Percentiles rank a stretch among this genome's conserved stretches.
phyloP scores from a whole-genome alignment of 1,284 basidiomycete genomes.

The Coriolopsis trogii region DNA sequence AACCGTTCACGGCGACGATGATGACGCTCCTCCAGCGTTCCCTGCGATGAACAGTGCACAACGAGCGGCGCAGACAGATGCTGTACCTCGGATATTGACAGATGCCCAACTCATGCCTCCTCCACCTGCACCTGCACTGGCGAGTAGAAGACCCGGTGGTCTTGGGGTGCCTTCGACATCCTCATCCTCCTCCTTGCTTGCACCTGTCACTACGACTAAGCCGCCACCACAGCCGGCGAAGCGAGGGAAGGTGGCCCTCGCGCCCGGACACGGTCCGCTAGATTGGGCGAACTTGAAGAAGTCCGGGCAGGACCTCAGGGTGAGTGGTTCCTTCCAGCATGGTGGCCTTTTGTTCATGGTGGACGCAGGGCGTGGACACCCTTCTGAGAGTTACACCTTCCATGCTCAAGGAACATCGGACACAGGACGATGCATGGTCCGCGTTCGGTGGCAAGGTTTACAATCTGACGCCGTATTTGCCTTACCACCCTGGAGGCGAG shows the following conservation, averaged over 20 bases:
- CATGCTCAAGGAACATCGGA: constrained; percentile 84
- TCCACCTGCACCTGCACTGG: constrained; percentile 56
- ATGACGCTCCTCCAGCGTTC: constrained; percentile 80
- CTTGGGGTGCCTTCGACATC: constrained; percentile 29
- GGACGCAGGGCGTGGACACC: constrained; percentile 59
- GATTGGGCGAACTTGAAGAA: constrained; percentile 93
- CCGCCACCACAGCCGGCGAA: constrained; percentile 59
- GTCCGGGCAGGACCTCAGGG: constrained; percentile 79
- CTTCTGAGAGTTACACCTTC: constrained; percentile 81
- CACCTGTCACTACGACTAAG: constrained; percentile 61
- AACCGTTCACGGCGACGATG: constrained; percentile 46
- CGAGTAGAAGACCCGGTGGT: constrained; percentile 47
- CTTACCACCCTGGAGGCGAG: constrained; percentile 94
- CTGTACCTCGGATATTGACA: constrained; percentile 48
- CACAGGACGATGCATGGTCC: constrained; percentile 91
- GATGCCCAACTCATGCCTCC: constrained; percentile 73
- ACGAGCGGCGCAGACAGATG: constrained; percentile 44
- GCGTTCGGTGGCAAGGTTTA: constrained; percentile 94
- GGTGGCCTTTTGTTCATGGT: not conserved
- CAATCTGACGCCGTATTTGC: constrained; percentile 92
- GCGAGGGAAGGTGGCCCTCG: constrained; percentile 83
- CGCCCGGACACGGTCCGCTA: constrained; percentile 89
- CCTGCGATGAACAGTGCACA: constrained; percentile 84
- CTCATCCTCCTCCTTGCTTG: constrained; percentile 51
- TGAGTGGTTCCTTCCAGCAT: constrained; percentile 38